Evolutionary conservation across 2,329 filamentous ascomycete genomes (phyloP), one percentile per base, ranked within the genome.

Genomic region (Monosporascus sp.): DNA sequence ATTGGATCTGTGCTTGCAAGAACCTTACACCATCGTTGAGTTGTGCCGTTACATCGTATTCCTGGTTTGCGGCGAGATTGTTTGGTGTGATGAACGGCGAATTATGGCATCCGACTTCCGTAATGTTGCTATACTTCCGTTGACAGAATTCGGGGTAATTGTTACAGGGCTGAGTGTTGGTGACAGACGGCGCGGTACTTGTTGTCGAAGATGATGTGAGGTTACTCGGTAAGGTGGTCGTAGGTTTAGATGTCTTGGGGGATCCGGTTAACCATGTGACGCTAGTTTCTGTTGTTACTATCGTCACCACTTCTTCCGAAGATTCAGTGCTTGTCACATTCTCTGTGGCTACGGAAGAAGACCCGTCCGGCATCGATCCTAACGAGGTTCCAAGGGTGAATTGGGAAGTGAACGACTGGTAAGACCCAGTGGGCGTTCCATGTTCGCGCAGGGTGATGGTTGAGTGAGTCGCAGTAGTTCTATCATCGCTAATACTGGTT

Each of bases 131-230:
- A 71, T 91, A 95, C 61, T 83, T 85, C 55, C 89, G 82, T 6
- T 72, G 72, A 74, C 90, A 95, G 63, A 94, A 85, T 70, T 93
- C 88, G 24, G 86, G 72, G 61, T 89, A 84, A 68, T 85, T 84
- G 71, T 95, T 95, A 77, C 90, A 95, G 5, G 88, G 85, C 55
- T 84, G 84, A 0, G 88, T 92, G 69, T 92, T 93, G 46, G 80
- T 82, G 1, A 85, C 78, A 49, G 60, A 57, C 3, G 67, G 70
- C 16, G 68, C 67, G 11, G 73, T 68, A 14, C 77, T 75, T 38
- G 69, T 75, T 38, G 69, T 68, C 38, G 74, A 78, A n/a, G 66
- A 71, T 17, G 71, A 62, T 11, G 72, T 72, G 49, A 70, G 65
- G 58, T 74, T 76, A 41, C 70, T 70, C n/a, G 63, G 64, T 19